Evolutionary conservation across 2,329 filamentous ascomycete species (phyloP).

Genomic region (Diaporthe ilicicola): DNA sequence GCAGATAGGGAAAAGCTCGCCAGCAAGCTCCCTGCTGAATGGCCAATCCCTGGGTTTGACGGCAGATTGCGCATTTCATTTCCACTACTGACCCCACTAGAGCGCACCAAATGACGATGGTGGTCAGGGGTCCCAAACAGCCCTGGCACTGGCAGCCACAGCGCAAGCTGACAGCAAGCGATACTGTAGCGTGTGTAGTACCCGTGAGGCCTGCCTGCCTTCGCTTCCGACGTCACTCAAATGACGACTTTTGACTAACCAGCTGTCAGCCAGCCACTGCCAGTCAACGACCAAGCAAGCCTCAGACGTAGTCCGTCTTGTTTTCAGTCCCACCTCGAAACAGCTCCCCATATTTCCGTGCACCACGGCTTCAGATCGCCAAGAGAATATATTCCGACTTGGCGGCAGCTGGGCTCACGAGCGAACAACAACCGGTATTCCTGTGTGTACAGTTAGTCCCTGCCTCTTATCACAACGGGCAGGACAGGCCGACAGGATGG

Average conservation of each 20-base stretch:
- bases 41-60: not conserved
- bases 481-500: not conserved
- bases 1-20: not conserved
- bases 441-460: no score
- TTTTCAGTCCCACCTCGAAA: not conserved
- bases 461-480: no score
- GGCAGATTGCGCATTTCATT: conserved; percentile 15
- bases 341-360: not conserved
- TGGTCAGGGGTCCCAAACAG: not conserved
- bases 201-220: no score
- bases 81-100: not conserved
- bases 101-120: conserved; percentile 7
- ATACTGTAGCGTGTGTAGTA: no score
- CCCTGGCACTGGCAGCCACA: not conserved
- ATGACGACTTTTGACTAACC: not conserved
- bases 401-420: conserved; percentile 1
- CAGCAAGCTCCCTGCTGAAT: not conserved
- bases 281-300: no score
- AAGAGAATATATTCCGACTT: not conserved
- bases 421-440: not conserved
- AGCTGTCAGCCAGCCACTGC: not conserved
- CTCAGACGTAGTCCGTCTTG: not conserved
- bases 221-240: conserved; percentile 5
- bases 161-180: not conserved
- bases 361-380: not conserved